Percentiles rank a stretch among this genome's conserved stretches.
Conservation (phyloP, 495 filamentous ascomycete genomes). For the Venustampulla echinocandica region DNA sequence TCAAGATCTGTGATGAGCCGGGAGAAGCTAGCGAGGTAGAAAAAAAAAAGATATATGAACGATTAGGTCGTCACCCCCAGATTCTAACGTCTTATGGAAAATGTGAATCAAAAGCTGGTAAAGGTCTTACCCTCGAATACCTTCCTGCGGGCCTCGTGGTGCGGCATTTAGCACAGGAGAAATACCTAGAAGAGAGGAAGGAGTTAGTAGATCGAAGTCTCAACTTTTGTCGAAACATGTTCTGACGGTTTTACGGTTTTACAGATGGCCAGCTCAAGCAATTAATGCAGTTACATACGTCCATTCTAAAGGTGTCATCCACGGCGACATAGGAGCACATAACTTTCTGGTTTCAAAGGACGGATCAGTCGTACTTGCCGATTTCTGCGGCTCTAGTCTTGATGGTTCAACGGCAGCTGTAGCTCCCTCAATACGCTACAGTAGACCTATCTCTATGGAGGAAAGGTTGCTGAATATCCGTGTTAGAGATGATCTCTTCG, state of each 20-base stretch:
- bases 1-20: constrained; percentile 1
- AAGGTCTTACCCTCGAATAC: constrained; percentile 3
- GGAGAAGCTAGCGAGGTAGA: not conserved
- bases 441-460: not conserved
- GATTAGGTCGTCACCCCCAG: not conserved
- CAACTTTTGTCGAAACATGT: not conserved
- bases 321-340: constrained; percentile 3
- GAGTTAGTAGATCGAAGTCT: not conserved
- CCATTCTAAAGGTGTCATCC: not conserved
- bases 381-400: constrained; percentile 3
- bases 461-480: not conserved
- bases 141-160: not conserved
- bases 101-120: not conserved
- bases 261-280: not conserved
- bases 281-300: not conserved
- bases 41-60: constrained; percentile 2
- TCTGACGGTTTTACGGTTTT: not conserved
- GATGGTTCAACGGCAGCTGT: not conserved
- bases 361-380: not conserved
- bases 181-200: not conserved
- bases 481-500: constrained; percentile 2
- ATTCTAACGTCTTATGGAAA: constrained; percentile 1
- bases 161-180: not conserved
- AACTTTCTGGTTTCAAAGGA: constrained; percentile 2
- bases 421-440: not conserved